These are phyloP conservation scores for Claviceps sp. DNA, from an alignment of 2,329 filamentous ascomycete species.

Conservation along the genomic window DNA sequence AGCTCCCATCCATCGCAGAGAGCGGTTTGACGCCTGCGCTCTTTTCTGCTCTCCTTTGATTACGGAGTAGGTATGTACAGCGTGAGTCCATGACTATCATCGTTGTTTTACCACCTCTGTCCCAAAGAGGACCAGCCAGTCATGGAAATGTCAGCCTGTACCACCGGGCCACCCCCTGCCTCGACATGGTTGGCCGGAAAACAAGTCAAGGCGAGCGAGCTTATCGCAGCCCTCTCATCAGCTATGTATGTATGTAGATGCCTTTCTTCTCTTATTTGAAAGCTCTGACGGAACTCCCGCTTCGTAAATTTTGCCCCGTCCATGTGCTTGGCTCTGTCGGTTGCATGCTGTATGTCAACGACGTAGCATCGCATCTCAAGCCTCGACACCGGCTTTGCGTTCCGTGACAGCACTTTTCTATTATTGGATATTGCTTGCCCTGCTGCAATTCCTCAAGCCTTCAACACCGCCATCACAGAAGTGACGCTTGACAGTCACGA, in stretches of 20 bases:
- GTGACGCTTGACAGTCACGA: not conserved
- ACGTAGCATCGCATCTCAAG: constrained; percentile 4
- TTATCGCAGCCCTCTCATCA: not conserved
- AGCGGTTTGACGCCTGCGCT: not conserved
- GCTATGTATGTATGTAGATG: not conserved
- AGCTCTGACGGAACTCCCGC: not conserved
- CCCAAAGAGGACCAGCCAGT: not conserved
- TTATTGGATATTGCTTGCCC: not conserved
- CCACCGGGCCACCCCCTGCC: not conserved
- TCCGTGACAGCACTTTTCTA: not conserved
- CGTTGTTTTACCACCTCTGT: not conserved
- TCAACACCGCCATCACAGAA: not conserved
- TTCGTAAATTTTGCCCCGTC: not conserved
- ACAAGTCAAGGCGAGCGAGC: not conserved
- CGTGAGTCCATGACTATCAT: too few species aligned
- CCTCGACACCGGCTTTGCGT: not conserved
- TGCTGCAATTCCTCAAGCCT: not conserved
- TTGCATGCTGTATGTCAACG: not conserved
- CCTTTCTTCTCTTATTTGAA: constrained; percentile 1
- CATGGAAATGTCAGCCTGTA: not conserved
- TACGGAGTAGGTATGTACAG: too few species aligned
- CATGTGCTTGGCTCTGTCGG: not conserved
- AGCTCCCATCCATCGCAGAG: not conserved
- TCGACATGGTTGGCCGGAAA: constrained; percentile 4
- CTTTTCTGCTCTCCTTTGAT: not conserved